A percentile compares a stretch with the other conserved stretches of the same genome.
Evolutionary conservation across 2,329 filamentous ascomycete species (phyloP).

Genomic region (Neurospora crassa): DNA sequence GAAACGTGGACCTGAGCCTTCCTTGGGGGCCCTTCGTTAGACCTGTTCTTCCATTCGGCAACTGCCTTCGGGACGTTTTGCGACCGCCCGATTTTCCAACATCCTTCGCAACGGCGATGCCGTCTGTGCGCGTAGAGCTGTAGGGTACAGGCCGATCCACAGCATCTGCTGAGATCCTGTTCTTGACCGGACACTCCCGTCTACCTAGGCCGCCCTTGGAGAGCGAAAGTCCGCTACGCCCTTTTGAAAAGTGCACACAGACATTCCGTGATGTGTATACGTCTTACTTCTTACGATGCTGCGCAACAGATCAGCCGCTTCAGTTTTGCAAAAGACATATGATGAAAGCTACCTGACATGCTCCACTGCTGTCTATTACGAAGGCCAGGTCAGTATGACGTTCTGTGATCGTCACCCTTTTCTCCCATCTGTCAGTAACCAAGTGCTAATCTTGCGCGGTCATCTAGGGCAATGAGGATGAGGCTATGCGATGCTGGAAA

Average conservation of each 20-base stretch:
- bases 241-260: neutral
- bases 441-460: constrained; percentile 3
- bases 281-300: constrained; percentile 34
- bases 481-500: constrained; percentile 86
- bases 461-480: constrained; percentile 75
- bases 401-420: neutral
- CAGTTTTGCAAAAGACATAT: constrained; percentile 90
- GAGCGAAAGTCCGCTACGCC: neutral
- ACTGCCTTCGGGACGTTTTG: neutral
- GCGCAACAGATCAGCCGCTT: constrained; percentile 41
- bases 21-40: neutral
- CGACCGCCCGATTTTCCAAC: neutral
- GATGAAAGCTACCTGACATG: constrained; percentile 93
- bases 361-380: constrained; percentile 93
- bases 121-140: neutral
- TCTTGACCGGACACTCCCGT: neutral
- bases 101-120: neutral
- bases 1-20: neutral
- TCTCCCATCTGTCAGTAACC: neutral
- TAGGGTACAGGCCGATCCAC: neutral
- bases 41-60: neutral
- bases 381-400: constrained; percentile 59
- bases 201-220: neutral
- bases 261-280: constrained; percentile 12
- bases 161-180: neutral